Percentiles rank a stretch among this genome's conserved stretches.
These are phyloP conservation scores for Krasilnikovozyma curviuscula DNA, from an alignment of 768 basidiomycete species.

Conservation along the genomic window DNA sequence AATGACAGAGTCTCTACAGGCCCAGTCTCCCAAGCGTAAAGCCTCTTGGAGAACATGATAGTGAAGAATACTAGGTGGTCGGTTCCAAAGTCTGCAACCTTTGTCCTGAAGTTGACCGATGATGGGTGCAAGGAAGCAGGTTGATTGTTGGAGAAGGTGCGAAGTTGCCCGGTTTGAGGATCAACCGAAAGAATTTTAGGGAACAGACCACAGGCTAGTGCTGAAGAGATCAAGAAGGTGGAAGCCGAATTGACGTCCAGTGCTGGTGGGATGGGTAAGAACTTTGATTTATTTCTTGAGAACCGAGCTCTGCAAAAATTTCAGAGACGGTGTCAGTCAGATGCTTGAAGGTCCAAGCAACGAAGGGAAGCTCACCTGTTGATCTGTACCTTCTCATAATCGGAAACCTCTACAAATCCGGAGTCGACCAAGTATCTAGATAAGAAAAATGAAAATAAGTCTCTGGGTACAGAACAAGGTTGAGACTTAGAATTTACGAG, in stretches of 20 bases:
- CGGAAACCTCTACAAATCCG: constrained; percentile 53
- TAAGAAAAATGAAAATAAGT: not conserved
- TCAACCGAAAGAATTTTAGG: constrained; percentile 75
- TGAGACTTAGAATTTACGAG: constrained; percentile 30
- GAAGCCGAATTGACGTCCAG: constrained; percentile 52
- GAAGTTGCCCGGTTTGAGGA: constrained; percentile 39
- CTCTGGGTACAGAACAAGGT: constrained; percentile 17
- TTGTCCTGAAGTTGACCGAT: constrained; percentile 62
- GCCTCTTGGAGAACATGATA: constrained; percentile 73
- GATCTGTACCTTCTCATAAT: constrained; percentile 46
- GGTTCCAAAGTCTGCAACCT: constrained; percentile 49
- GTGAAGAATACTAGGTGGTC: constrained; percentile 71
- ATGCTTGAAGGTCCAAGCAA: not conserved
- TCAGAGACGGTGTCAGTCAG: constrained; percentile 47
- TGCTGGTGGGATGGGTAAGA: constrained; percentile 52
- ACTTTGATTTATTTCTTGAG: constrained; percentile 51
- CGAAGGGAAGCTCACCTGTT: constrained; percentile 33
- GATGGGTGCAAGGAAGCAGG: constrained; percentile 66
- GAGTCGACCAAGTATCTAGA: constrained; percentile 72
- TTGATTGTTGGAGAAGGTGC: constrained; percentile 67
- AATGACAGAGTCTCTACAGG: constrained; percentile 69
- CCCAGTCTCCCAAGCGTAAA: constrained; percentile 74
- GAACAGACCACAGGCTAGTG: constrained; percentile 67
- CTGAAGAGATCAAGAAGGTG: constrained; percentile 49
- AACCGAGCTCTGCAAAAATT: constrained; percentile 52